A percentile compares a stretch with the other conserved stretches of the same genome.
phyloP scores from a whole-genome alignment of 768 basidiomycete genomes.

The Leucocoprinus leucothites region DNA sequence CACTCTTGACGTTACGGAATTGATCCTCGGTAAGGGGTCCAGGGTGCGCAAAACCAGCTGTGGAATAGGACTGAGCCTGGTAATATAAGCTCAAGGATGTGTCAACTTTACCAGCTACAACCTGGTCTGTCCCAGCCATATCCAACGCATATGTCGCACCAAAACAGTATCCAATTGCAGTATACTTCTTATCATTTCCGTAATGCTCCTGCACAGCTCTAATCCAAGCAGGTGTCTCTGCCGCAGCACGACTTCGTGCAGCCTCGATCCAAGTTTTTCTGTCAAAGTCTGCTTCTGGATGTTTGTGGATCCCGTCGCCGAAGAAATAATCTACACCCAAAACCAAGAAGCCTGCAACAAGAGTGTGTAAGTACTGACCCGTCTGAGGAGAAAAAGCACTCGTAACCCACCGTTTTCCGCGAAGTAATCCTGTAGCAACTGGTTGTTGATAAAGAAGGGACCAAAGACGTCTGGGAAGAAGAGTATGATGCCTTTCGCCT shows the following conservation, averaged over 20 bases:
- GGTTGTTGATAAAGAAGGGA: slow-evolving; percentile 54
- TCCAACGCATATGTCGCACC: slow-evolving; percentile 52
- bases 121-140: slow-evolving; percentile 39
- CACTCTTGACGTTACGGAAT: slow-evolving; percentile 46
- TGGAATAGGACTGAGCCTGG: not conserved
- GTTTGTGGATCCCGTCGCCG: slow-evolving; percentile 47
- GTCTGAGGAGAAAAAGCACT: no score
- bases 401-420: slow-evolving; percentile 48
- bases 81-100: no score
- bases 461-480: slow-evolving; percentile 61
- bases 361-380: not conserved
- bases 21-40: slow-evolving; percentile 44
- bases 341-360: slow-evolving; percentile 48
- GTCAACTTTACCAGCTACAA: slow-evolving; percentile 42
- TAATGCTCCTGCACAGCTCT: slow-evolving; percentile 45
- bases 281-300: slow-evolving; percentile 36
- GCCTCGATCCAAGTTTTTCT: slow-evolving; percentile 40
- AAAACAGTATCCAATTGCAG: slow-evolving; percentile 55
- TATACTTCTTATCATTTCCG: slow-evolving; percentile 38
- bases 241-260: slow-evolving; percentile 31
- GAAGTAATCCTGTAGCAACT: slow-evolving; percentile 63
- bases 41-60: slow-evolving; percentile 59
- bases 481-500: slow-evolving; percentile 46
- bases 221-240: slow-evolving; percentile 48
- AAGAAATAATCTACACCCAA: slow-evolving; percentile 64